A percentile compares a stretch with the other conserved stretches of the same genome.
Evolutionary conservation across 257 asterid species (phyloP).

Genomic region (Leptodermis oblonga): DNA sequence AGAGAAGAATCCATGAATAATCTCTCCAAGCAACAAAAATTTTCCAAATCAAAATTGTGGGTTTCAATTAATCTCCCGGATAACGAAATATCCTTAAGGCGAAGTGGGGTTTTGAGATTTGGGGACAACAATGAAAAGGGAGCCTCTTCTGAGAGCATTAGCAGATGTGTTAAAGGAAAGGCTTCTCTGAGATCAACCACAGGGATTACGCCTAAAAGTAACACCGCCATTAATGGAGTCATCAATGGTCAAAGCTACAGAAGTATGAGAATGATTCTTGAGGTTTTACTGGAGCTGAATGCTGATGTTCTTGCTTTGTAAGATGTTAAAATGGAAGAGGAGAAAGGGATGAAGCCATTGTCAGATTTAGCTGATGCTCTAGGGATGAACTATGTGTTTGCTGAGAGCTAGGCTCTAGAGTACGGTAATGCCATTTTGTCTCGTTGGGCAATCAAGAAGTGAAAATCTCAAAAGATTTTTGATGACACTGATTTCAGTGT

Average conservation of each 20-base stretch:
- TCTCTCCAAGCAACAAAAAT: slow-evolving; percentile 42
- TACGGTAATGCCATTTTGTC: slow-evolving; percentile 90
- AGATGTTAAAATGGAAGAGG: slow-evolving; percentile 94
- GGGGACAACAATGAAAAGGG: slow-evolving; percentile 19
- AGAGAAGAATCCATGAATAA: slow-evolving; percentile 13
- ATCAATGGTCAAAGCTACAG: slow-evolving; percentile 13
- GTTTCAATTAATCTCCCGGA: slow-evolving; percentile 92
- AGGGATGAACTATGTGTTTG: slow-evolving; percentile 91
- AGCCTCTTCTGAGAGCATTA: slow-evolving; percentile 9
- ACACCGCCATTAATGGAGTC: background rate
- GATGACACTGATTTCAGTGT: slow-evolving; percentile 92
- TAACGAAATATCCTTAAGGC: slow-evolving; percentile 77
- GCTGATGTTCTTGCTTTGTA: slow-evolving; percentile 86
- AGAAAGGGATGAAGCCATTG: slow-evolving; percentile 79
- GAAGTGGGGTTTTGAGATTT: slow-evolving; percentile 50
- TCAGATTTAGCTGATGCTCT: slow-evolving; percentile 83
- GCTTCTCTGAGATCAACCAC: slow-evolving; percentile 41
- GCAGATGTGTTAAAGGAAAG: slow-evolving; percentile 43
- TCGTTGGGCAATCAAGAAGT: slow-evolving; percentile 78
- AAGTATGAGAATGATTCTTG: slow-evolving; percentile 46
- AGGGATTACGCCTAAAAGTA: slow-evolving; percentile 27
- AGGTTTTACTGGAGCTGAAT: slow-evolving; percentile 67
- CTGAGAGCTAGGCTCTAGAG: slow-evolving; percentile 99
- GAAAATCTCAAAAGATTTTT: slow-evolving; percentile 73
- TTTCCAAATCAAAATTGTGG: slow-evolving; percentile 62